Percentiles rank a stretch among this genome's conserved stretches.
Evolutionary conservation across 192 early-diverging fungal genomes (phyloP).

Genomic region (Gigaspora rosea): DNA sequence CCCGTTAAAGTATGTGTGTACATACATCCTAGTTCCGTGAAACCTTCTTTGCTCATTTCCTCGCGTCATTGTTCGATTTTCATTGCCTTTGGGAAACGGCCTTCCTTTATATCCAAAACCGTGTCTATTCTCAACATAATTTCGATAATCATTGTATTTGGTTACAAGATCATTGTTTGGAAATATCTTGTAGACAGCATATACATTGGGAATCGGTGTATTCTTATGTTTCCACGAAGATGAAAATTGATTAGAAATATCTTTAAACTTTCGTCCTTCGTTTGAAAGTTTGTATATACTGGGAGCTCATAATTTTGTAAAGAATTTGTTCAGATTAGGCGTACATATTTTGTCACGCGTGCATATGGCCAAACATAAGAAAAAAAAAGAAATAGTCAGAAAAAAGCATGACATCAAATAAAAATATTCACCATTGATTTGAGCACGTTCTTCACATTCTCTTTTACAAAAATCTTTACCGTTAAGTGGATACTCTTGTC

Average conservation of each 20-base stretch:
- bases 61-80: constrained; percentile 18
- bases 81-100: constrained; percentile 28
- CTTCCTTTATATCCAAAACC: constrained; percentile 19
- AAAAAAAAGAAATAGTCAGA: background rate
- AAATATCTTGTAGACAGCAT: constrained; percentile 25
- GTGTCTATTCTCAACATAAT: constrained; percentile 3
- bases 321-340: too few species aligned
- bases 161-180: background rate
- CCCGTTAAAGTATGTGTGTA: background rate
- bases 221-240: constrained; percentile 23
- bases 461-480: constrained; percentile 14
- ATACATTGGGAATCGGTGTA: constrained; percentile 7
- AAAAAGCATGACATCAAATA: background rate
- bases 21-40: constrained; percentile 32
- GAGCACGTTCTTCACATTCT: constrained; percentile 1
- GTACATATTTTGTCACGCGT: too few species aligned
- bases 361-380: background rate
- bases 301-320: constrained; percentile 3
- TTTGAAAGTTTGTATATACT: constrained; percentile 6
- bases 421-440: background rate
- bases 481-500: background rate
- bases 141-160: constrained; percentile 26
- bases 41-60: constrained; percentile 37
- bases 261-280: constrained; percentile 8
- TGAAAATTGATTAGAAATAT: constrained; percentile 31